A percentile compares a stretch with the other conserved stretches of the same genome.
These are phyloP conservation scores for Phytopythium sindhum DNA, from an alignment of 352 stramenopile genomes.

Conservation along the genomic window DNA sequence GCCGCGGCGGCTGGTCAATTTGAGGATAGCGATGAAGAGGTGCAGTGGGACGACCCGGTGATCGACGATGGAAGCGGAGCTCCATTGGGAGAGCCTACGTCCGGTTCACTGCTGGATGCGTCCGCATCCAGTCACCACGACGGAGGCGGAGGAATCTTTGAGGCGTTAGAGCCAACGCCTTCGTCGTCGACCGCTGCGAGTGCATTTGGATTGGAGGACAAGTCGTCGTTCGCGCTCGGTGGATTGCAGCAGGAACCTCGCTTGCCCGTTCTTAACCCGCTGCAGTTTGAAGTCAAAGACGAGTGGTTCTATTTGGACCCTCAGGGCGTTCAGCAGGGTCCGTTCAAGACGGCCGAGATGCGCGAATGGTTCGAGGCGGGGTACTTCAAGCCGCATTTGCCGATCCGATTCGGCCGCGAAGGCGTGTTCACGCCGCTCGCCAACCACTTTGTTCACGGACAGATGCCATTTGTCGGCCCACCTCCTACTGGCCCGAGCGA, in stretches of 20 bases:
- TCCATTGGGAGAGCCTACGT: slow-evolving; percentile 22
- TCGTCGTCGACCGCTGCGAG: slow-evolving; percentile 10
- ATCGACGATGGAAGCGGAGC: slow-evolving; percentile 15
- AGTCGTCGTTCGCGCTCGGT: slow-evolving; percentile 28
- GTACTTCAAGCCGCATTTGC: slow-evolving; percentile 88
- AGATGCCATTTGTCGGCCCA: slow-evolving; percentile 59
- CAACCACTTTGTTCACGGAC: slow-evolving; percentile 67
- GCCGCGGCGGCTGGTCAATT: slow-evolving; percentile 73
- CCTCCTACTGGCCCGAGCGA: slow-evolving; percentile 32
- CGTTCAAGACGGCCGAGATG: slow-evolving; percentile 86
- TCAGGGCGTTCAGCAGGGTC: slow-evolving; percentile 75
- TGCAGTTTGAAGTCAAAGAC: slow-evolving; percentile 49
- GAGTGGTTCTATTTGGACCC: slow-evolving; percentile 88
- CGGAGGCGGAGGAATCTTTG: slow-evolving; percentile 20
- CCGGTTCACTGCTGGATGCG: slow-evolving; percentile 10
- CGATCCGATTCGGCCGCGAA: slow-evolving; percentile 78
- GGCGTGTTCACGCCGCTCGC: slow-evolving; percentile 69
- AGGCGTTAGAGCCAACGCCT: slow-evolving; percentile 24
- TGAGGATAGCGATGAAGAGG: slow-evolving; percentile 80
- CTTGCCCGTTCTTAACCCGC: slow-evolving; percentile 18
- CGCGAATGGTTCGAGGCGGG: slow-evolving; percentile 87
- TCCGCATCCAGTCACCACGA: slow-evolving; percentile 6
- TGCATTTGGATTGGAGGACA: slow-evolving; percentile 22
- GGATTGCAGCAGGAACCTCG: slow-evolving; percentile 16
- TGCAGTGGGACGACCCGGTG: slow-evolving; percentile 52